Base-by-base conservation (phyloP, 495 filamentous ascomycete species). In the Trichoderma virens region DNA sequence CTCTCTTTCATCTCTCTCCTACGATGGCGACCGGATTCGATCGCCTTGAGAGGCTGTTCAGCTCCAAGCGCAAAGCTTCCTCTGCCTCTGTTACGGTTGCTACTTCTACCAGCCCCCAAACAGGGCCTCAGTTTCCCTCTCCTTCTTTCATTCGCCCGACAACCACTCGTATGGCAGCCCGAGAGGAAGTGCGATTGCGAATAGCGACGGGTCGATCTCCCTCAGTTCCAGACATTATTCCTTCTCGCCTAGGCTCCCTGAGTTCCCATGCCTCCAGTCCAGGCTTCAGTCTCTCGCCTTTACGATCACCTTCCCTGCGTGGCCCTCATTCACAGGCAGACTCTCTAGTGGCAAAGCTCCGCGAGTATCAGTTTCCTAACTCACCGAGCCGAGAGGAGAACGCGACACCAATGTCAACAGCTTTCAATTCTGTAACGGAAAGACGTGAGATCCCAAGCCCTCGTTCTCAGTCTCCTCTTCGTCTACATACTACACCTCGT, bases 121-220 rank as follows among this genome's bases (percentile, higher is more conserved):
- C 61, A 9, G 56, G 59, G 38, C 67, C 62, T 35, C 70, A 67
- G 14, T 82, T 80, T 61, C 79, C 79, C 9, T 70, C 74, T 35
- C 78, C 79, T 11, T 78, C 79, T 1, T 82, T 75, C 67, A 76
- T 82, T 61, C 68, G 74, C 35, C 79, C 78, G n/a, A 80, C 73
- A 14, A 77, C 77, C 18, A 73, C 67, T 35, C 73, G 74, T 7
- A 82, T 82, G 79, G 65, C 73, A 59, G 78, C 79, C 8, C 72
- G 79, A 25, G 74, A 80, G 30, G 78, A 79, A 54, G 60, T 70
- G 3, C 41, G 67, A 51, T 51, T 70, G 51, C 25, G 51, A 56
- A 23, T 30, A 14, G 51, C 51, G 62, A 66, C 35, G 25, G 65
- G 30, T 28, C 51, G 51, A 27, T 56, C 51, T 30, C 51, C 51